These are phyloP conservation scores for Protea cynaroides DNA, from an alignment of 164 flowering plant genomes.

Conservation along the genomic window DNA sequence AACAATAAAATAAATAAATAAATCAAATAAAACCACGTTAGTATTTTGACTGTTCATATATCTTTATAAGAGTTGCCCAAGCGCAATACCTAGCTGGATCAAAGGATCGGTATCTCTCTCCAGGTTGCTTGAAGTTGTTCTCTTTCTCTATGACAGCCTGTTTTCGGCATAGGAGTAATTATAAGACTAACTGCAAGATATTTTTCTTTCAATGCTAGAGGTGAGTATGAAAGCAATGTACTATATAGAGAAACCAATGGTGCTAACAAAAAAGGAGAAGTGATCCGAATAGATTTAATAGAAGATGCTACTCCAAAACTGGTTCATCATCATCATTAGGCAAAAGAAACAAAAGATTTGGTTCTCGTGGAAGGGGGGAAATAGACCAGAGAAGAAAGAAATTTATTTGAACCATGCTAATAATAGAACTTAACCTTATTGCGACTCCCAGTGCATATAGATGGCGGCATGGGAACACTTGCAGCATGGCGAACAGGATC, in stretches of 20 bases:
- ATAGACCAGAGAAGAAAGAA: too few relatives aligned
- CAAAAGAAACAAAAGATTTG: neutral
- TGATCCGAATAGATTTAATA: too few relatives aligned
- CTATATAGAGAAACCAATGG: too few relatives aligned
- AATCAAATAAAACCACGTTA: too few relatives aligned
- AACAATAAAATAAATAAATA: conserved; percentile 1
- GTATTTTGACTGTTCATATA: neutral
- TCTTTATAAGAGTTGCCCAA: neutral
- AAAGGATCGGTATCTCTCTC: conserved; percentile 88
- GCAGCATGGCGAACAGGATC: conserved; percentile 88
- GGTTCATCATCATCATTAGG: neutral
- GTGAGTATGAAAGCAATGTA: too few relatives aligned
- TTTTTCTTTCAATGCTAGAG: too few relatives aligned
- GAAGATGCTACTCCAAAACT: neutral
- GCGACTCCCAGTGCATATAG: conserved; percentile 51
- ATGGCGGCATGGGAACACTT: conserved; percentile 65
- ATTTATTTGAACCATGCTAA: neutral
- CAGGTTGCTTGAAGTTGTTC: conserved; percentile 97
- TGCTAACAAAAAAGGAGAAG: too few relatives aligned
- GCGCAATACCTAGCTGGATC: conserved; percentile 65
- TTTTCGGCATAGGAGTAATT: conserved; percentile 3
- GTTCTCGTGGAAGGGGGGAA: too few relatives aligned
- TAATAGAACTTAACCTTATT: conserved; percentile 53
- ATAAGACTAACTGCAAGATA: neutral
- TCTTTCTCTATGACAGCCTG: conserved; percentile 82